phyloP scores from a whole-genome alignment of 495 filamentous ascomycete genomes.

The Penicillium canariense region DNA sequence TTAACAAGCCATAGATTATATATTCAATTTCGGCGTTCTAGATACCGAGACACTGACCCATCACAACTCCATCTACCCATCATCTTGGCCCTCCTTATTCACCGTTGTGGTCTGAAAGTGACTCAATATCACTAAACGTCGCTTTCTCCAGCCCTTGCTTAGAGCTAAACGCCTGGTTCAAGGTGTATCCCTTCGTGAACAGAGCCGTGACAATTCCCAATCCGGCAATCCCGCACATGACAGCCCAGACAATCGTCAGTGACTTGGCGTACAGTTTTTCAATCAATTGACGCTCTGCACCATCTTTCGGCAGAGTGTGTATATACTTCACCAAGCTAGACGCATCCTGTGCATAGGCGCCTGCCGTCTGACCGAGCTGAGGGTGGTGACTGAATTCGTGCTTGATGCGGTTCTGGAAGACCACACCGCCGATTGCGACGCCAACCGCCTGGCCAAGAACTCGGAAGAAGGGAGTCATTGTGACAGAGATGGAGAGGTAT shows the following conservation, averaged over 20 bases:
- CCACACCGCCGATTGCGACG: conserved; percentile 43
- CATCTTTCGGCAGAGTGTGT: conserved; percentile 18
- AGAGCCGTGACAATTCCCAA: conserved; percentile 6
- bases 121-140: neutral
- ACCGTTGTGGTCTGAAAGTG: neutral
- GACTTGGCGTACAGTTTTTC: conserved; percentile 9
- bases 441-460: conserved; percentile 44
- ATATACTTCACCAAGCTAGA: conserved; percentile 31
- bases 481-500: conserved; percentile 36
- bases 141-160: conserved; percentile 3
- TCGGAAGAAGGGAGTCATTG: conserved; percentile 43
- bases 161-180: conserved; percentile 6
- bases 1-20: too few species aligned
- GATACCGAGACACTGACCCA: neutral
- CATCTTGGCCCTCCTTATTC: neutral
- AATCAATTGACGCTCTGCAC: conserved; percentile 2
- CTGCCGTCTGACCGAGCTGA: conserved; percentile 1
- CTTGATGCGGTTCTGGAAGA: conserved; percentile 22
- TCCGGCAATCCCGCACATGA: conserved; percentile 13
- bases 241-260: conserved; percentile 9
- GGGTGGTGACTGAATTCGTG: conserved; percentile 6
- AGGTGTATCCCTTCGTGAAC: conserved; percentile 8
- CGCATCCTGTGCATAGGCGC: conserved; percentile 9
- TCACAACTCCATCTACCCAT: neutral
- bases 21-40: too few species aligned